Conservation (phyloP, 257 asterid species). For the Solanum rostratum region DNA sequence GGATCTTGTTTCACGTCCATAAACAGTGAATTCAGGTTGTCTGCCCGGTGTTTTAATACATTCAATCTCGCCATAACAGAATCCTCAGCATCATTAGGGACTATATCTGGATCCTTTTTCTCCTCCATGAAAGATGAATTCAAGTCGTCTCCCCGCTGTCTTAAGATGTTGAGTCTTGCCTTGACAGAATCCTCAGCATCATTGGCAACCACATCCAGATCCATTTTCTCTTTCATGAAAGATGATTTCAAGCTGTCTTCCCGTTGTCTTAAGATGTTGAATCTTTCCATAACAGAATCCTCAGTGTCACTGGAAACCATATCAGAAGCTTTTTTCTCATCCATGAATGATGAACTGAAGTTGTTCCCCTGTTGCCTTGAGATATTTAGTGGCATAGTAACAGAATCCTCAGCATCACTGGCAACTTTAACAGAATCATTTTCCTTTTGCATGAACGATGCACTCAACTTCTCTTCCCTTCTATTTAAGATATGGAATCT, state of each 20-base stretch:
- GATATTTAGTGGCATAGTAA: conserved; percentile 32
- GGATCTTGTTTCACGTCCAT: conserved; percentile 15
- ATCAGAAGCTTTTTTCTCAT: conserved; percentile 13
- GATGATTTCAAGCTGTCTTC: conserved; percentile 16
- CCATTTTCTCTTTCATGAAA: conserved; percentile 12
- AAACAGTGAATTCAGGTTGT: conserved; percentile 1
- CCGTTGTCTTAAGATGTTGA: conserved; percentile 32
- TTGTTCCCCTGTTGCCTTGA: conserved; percentile 30
- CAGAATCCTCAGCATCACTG: conserved; percentile 32
- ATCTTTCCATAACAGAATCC: conserved; percentile 41
- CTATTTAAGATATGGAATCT: conserved; percentile 6
- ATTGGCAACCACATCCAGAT: conserved; percentile 1
- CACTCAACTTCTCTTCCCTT: not conserved
- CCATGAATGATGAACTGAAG: not conserved
- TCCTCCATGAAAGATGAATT: conserved; percentile 7
- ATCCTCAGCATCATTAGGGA: conserved; percentile 22
- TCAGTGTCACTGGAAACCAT: conserved; percentile 16
- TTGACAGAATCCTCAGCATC: conserved; percentile 36
- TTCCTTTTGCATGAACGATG: not conserved
- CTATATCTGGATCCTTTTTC: conserved; percentile 2
- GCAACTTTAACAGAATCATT: conserved; percentile 1
- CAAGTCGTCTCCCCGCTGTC: conserved; percentile 24
- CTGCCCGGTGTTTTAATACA: conserved; percentile 36
- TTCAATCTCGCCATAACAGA: conserved; percentile 39
- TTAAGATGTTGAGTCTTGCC: conserved; percentile 40